These are phyloP conservation scores for Fraxinus platypoda DNA, from an alignment of 305 asterid genomes.

Conservation along the genomic window DNA sequence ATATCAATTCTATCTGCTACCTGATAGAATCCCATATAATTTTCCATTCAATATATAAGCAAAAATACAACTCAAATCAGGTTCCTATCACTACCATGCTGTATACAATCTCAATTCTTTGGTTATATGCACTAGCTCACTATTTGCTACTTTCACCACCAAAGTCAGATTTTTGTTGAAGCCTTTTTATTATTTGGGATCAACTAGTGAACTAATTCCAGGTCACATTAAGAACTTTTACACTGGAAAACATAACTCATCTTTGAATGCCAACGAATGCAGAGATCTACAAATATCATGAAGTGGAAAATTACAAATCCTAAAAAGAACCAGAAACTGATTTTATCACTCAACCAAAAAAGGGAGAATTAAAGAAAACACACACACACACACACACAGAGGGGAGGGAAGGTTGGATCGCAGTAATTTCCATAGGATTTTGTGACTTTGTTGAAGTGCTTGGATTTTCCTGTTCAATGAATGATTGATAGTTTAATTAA, in stretches of 20 bases:
- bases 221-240: constrained; percentile 13
- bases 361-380: not conserved
- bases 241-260: not conserved
- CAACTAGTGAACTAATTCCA: constrained; percentile 15
- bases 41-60: not conserved
- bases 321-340: not conserved
- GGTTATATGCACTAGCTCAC: not conserved
- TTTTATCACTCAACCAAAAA: not conserved
- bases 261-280: not conserved
- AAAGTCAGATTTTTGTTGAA: constrained; percentile 10
- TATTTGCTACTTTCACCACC: not conserved
- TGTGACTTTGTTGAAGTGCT: not conserved
- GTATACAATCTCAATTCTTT: constrained; percentile 12
- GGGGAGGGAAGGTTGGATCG: constrained; percentile 2
- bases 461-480: constrained; percentile 2
- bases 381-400: not conserved
- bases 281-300: not conserved
- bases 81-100: not conserved
- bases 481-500: constrained; percentile 4
- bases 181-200: not conserved
- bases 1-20: constrained; percentile 11
- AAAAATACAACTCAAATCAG: not conserved
- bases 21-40: not conserved
- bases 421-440: constrained; percentile 9
- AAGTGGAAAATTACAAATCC: not conserved